These are phyloP conservation scores for Pisolithus orientalis DNA, from an alignment of 768 basidiomycete species.

Conservation along the genomic window DNA sequence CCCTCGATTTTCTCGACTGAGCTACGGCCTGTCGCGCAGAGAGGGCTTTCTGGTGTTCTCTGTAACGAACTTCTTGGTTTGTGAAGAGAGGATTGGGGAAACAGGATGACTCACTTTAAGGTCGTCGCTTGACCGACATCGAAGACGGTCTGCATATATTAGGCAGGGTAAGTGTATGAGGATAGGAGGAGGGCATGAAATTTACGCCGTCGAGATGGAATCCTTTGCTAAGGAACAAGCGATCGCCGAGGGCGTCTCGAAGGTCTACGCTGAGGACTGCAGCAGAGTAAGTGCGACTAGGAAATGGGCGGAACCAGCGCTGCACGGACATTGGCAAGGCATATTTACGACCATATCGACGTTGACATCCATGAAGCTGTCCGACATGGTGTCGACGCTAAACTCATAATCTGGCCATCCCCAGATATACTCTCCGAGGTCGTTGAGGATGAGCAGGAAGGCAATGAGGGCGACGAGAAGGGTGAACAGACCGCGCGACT, in stretches of 20 bases:
- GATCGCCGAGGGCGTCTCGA: slow-evolving; percentile 89
- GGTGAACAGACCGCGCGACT: slow-evolving; percentile 77
- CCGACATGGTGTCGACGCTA: slow-evolving; percentile 64
- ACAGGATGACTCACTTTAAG: slow-evolving; percentile 42
- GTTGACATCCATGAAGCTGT: slow-evolving; percentile 73
- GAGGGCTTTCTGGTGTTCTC: slow-evolving; percentile 58
- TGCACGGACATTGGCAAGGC: slow-evolving; percentile 80
- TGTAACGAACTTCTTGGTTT: slow-evolving; percentile 13
- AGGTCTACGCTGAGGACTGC: slow-evolving; percentile 83
- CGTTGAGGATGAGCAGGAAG: slow-evolving; percentile 75
- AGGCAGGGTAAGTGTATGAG: neutral
- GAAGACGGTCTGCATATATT: slow-evolving; percentile 56
- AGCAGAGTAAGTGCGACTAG: slow-evolving; percentile 1
- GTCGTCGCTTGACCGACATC: slow-evolving; percentile 75
- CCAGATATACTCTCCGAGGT: slow-evolving; percentile 87
- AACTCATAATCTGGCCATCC: slow-evolving; percentile 92
- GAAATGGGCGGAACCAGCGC: neutral
- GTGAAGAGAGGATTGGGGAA: too few species aligned
- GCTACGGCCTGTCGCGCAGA: slow-evolving; percentile 65
- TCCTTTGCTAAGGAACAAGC: slow-evolving; percentile 73
- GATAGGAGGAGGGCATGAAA: slow-evolving; percentile 4
- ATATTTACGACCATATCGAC: slow-evolving; percentile 91
- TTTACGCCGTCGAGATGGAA: slow-evolving; percentile 82
- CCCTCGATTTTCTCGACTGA: slow-evolving; percentile 70
- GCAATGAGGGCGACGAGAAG: slow-evolving; percentile 61